Conservation (phyloP, 805 yeast species). For the Jamesozyma jinghongensis region DNA sequence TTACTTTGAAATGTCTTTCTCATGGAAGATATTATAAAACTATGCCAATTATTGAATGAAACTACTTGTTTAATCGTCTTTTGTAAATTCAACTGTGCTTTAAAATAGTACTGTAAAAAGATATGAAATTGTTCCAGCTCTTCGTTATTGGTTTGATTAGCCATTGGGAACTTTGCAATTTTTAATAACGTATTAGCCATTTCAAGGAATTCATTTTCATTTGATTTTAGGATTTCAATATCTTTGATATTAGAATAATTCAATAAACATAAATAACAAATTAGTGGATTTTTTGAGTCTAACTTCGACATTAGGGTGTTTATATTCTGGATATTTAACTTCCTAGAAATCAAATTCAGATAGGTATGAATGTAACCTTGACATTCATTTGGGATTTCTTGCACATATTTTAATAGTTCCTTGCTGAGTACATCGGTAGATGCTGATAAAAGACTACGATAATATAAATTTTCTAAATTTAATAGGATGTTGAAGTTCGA, state of each 20-base stretch:
- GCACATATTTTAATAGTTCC: slow-evolving; percentile 9
- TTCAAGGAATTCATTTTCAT: slow-evolving; percentile 13
- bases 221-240: neutral
- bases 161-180: slow-evolving; percentile 36
- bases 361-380: slow-evolving; percentile 21
- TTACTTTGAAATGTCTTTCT: slow-evolving; percentile 40
- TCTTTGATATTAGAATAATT: slow-evolving; percentile 1
- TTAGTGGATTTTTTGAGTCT: slow-evolving; percentile 3
- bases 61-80: slow-evolving; percentile 4
- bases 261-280: slow-evolving; percentile 5
- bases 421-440: neutral
- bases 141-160: slow-evolving; percentile 30
- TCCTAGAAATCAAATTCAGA: slow-evolving; percentile 15
- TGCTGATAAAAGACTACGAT: slow-evolving; percentile 9
- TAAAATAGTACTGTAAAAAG: slow-evolving; percentile 23
- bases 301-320: neutral
- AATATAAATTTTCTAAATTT: slow-evolving; percentile 21
- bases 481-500: slow-evolving; percentile 7
- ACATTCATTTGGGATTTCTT: slow-evolving; percentile 17
- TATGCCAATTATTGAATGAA: slow-evolving; percentile 11
- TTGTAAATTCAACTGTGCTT: slow-evolving; percentile 4
- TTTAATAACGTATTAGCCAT: slow-evolving; percentile 16
- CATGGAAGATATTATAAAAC: slow-evolving; percentile 29
- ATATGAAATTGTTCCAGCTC: slow-evolving; percentile 27
- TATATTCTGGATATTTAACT: slow-evolving; percentile 6